Conservation (phyloP, 2,329 filamentous ascomycete species). For the Elsinoe ampelina region DNA sequence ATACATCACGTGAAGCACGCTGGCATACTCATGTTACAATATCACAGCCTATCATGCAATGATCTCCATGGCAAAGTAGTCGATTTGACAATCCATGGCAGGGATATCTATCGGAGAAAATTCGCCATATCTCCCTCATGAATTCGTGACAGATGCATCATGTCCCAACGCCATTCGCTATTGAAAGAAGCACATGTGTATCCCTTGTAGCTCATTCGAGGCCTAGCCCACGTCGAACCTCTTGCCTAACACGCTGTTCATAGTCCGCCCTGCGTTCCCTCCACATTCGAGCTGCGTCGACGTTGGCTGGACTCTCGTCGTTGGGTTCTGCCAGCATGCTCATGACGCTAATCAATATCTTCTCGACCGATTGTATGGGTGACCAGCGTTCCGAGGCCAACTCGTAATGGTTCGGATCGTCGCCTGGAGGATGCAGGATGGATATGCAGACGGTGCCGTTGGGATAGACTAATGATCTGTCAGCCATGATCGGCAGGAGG, state of each 20-base stretch:
- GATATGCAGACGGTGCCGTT: constrained; percentile 93
- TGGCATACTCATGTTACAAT: no score
- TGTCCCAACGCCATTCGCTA: constrained; percentile 6
- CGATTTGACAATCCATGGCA: not conserved
- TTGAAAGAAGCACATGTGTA: not conserved
- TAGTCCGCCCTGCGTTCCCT: constrained; percentile 74
- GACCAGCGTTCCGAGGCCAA: constrained; percentile 93
- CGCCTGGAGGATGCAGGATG: constrained; percentile 92
- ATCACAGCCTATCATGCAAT: no score
- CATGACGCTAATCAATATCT: constrained; percentile 94
- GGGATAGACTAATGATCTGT: constrained; percentile 59
- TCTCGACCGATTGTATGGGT: constrained; percentile 93
- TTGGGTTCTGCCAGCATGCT: constrained; percentile 97
- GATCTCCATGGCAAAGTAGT: no score
- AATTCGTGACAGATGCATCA: not conserved
- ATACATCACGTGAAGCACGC: not conserved
- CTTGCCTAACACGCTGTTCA: constrained; percentile 73
- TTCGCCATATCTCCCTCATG: not conserved
- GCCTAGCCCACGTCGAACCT: constrained; percentile 70
- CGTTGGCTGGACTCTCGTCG: constrained; percentile 91
- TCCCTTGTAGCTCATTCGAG: constrained; percentile 4
- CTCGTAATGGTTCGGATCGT: constrained; percentile 98
- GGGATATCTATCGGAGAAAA: not conserved
- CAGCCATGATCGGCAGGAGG: not conserved
- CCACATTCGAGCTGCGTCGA: constrained; percentile 96